A percentile compares a stretch with the other conserved stretches of the same genome.
Conservation (phyloP, 2,329 filamentous ascomycete genomes). For the Trichoderma harzianum region DNA sequence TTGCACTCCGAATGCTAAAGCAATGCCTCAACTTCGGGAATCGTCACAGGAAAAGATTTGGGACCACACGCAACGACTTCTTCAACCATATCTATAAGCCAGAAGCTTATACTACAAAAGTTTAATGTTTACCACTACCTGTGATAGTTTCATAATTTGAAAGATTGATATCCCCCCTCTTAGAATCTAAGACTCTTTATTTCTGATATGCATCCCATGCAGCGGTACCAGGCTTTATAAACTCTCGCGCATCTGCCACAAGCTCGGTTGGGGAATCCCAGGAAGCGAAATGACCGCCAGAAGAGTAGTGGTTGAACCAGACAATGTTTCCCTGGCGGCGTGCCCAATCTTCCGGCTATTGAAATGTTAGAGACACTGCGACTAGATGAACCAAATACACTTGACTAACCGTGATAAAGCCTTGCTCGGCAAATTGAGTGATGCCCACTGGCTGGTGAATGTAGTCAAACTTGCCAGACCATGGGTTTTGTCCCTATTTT, state of each 20-base stretch:
- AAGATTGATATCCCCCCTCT: background rate
- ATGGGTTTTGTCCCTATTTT: background rate
- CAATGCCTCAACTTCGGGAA: background rate
- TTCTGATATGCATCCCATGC: background rate
- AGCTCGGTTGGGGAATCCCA: background rate
- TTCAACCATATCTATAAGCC: background rate
- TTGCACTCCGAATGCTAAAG: background rate
- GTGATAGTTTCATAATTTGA: background rate
- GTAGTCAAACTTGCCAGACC: background rate
- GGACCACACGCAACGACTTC: background rate
- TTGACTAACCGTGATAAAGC: background rate
- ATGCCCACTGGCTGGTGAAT: background rate
- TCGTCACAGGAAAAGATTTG: background rate
- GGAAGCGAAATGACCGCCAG: background rate
- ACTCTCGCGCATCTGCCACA: background rate
- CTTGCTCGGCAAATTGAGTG: background rate
- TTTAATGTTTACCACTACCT: background rate
- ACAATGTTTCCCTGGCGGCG: background rate
- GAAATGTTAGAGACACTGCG: background rate
- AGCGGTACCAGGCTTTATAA: background rate
- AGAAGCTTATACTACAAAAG: background rate
- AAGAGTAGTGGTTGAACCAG: background rate
- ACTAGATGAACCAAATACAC: background rate
- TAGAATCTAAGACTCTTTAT: background rate
- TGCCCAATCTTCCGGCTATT: background rate